Percentiles rank a stretch among this genome's conserved stretches.
phyloP scores from a whole-genome alignment of 257 asterid species.

The Phtheirospermum japonicum region DNA sequence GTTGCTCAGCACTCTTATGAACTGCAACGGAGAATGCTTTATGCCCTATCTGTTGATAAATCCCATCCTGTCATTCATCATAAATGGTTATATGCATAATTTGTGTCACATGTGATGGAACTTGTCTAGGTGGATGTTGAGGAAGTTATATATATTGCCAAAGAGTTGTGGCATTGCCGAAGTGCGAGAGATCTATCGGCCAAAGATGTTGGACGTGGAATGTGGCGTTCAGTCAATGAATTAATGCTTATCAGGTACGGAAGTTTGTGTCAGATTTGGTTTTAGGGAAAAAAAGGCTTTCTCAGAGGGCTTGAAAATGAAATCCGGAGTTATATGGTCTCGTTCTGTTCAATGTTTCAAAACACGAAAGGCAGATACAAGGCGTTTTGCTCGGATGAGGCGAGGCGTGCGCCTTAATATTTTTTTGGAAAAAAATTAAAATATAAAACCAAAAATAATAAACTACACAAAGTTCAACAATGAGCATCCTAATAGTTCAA shows the following conservation, averaged over 20 bases:
- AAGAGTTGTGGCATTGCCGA: slow-evolving; percentile 96
- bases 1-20: neutral
- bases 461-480: too few relatives aligned
- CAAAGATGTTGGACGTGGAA: slow-evolving; percentile 90
- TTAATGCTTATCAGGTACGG: slow-evolving; percentile 82
- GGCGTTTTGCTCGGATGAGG: too few relatives aligned
- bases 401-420: too few relatives aligned
- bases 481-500: too few relatives aligned
- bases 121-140: slow-evolving; percentile 81
- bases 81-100: neutral
- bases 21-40: slow-evolving; percentile 5
- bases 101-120: slow-evolving; percentile 21
- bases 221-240: slow-evolving; percentile 96
- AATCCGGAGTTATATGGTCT: neutral
- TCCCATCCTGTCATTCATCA: neutral
- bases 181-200: slow-evolving; percentile 80
- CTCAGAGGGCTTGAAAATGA: slow-evolving; percentile 5
- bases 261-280: slow-evolving; percentile 2
- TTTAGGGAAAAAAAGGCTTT: slow-evolving; percentile 10
- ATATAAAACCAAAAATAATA: too few relatives aligned
- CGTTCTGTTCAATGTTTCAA: too few relatives aligned
- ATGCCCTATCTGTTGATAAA: neutral
- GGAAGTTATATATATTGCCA: slow-evolving; percentile 77
- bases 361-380: too few relatives aligned
- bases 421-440: too few relatives aligned